These are phyloP conservation scores for Metroxylon sagu DNA, from an alignment of 176 grass and related monocot genomes.

Conservation along the genomic window DNA sequence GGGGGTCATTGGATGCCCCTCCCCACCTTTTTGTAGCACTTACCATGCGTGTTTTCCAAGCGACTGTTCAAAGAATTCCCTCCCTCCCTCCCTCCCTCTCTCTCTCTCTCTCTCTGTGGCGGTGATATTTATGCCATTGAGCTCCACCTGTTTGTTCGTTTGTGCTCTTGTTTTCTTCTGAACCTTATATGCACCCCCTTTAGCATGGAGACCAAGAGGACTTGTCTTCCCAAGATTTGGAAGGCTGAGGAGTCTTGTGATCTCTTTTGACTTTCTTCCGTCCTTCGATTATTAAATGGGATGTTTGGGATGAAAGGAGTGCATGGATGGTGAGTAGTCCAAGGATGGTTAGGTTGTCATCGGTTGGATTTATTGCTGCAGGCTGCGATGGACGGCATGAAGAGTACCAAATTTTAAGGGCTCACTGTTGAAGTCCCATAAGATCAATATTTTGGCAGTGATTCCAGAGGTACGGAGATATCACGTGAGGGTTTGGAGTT, in stretches of 20 bases:
- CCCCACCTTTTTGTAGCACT: too few species aligned
- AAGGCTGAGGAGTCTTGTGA: not conserved
- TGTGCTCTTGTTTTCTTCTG: conserved; percentile 35
- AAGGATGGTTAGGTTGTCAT: too few species aligned
- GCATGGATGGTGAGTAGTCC: too few species aligned
- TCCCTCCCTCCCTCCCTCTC: not conserved
- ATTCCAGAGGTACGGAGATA: conserved; percentile 11
- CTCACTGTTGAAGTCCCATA: not conserved
- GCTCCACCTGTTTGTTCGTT: conserved; percentile 19
- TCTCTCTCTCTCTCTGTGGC: not conserved
- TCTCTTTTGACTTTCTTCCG: not conserved
- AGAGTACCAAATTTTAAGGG: not conserved
- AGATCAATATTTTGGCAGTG: conserved; percentile 16
- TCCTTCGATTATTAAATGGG: too few species aligned
- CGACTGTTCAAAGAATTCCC: not conserved
- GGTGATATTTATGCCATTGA: too few species aligned
- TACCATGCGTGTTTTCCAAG: not conserved
- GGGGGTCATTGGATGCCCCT: not conserved
- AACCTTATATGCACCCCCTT: not conserved
- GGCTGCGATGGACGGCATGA: too few species aligned
- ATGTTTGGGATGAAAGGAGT: too few species aligned
- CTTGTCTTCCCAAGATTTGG: not conserved
- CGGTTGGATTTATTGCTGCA: too few species aligned
- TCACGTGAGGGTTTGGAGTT: conserved; percentile 34
- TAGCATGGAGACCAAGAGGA: too few species aligned